Conservation (phyloP, 768 basidiomycete species). For the Podaxis rugospora region DNA sequence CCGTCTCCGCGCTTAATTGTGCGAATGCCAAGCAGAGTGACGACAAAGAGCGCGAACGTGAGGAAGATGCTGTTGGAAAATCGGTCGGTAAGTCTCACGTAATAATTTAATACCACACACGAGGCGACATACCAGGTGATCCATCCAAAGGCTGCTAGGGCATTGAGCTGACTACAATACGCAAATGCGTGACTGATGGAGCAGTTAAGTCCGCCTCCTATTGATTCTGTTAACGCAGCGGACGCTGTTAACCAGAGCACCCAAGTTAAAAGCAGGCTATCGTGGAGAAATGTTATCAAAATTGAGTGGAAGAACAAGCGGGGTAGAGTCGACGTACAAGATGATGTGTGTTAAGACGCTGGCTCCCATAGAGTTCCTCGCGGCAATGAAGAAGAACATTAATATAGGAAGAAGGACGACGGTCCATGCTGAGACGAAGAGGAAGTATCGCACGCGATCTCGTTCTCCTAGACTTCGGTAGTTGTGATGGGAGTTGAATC, state of each 20-base stretch:
- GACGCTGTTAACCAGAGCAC: slow-evolving; percentile 75
- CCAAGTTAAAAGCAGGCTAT: slow-evolving; percentile 69
- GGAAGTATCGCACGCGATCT: slow-evolving; percentile 60
- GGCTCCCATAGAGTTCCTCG: slow-evolving; percentile 46
- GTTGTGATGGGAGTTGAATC: slow-evolving; percentile 55
- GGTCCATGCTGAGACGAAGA: slow-evolving; percentile 76
- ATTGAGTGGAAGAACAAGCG: neutral
- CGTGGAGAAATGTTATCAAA: neutral
- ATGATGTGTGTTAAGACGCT: slow-evolving; percentile 61
- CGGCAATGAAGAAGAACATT: slow-evolving; percentile 49
- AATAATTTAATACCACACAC: neutral
- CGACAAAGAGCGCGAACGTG: slow-evolving; percentile 45
- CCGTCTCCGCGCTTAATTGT: slow-evolving; percentile 67
- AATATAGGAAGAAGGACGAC: slow-evolving; percentile 48
- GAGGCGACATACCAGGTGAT: slow-evolving; percentile 51
- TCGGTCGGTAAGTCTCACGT: neutral
- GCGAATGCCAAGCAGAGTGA: slow-evolving; percentile 52
- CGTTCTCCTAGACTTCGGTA: slow-evolving; percentile 43
- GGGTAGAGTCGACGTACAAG: slow-evolving; percentile 43
- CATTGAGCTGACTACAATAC: slow-evolving; percentile 77
- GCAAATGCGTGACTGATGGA: slow-evolving; percentile 38
- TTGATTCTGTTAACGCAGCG: slow-evolving; percentile 58
- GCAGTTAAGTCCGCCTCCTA: slow-evolving; percentile 74
- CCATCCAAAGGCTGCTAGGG: slow-evolving; percentile 75
- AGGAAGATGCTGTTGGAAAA: slow-evolving; percentile 49